Evolutionary conservation across 2,329 filamentous ascomycete genomes (phyloP).

Genomic region (Colletotrichum gloeosporioides): DNA sequence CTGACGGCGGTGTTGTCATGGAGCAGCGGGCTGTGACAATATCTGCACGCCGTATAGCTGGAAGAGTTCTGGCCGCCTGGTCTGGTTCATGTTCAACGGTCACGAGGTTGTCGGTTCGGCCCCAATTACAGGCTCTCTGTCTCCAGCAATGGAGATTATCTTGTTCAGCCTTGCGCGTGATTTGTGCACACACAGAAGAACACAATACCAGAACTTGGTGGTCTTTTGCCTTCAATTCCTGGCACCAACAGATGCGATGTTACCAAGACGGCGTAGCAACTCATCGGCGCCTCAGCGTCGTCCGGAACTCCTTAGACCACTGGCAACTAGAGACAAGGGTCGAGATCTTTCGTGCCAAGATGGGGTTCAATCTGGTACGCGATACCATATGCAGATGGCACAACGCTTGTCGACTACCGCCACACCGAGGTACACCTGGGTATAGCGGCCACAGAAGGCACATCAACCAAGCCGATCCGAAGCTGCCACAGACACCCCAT

Average conservation of each 20-base stretch:
- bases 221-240: not conserved
- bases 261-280: not conserved
- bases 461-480: not conserved
- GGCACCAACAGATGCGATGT: not conserved
- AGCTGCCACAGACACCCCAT: not conserved
- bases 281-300: not conserved
- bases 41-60: not conserved
- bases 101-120: not conserved
- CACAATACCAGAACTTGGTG: not conserved
- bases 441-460: not conserved
- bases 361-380: not conserved
- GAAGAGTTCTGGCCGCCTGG: not conserved
- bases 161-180: not conserved
- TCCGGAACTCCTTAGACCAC: not conserved
- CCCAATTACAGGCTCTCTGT: not conserved
- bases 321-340: constrained; percentile 7
- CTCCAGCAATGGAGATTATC: not conserved
- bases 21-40: not conserved
- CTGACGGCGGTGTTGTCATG: not conserved
- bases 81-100: not conserved
- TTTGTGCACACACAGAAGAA: not conserved
- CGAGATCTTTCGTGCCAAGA: not conserved
- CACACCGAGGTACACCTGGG: not conserved
- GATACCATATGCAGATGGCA: not conserved
- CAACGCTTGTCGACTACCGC: not conserved